Percentiles rank a stretch among this genome's conserved stretches.
phyloP scores from a whole-genome alignment of 2,329 filamentous ascomycete species.

The Cercospora beticola region DNA sequence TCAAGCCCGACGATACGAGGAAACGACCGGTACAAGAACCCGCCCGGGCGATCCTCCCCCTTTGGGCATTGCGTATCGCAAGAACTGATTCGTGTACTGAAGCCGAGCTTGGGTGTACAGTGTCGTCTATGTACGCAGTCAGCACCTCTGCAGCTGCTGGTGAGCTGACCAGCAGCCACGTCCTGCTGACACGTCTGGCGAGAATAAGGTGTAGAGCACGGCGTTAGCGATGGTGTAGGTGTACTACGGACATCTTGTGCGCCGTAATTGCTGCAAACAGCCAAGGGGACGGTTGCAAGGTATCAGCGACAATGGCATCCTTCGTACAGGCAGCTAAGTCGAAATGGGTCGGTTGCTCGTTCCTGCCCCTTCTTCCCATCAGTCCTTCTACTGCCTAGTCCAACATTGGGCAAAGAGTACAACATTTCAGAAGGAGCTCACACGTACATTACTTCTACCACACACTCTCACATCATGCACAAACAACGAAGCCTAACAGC shows the following conservation, averaged over 20 bases:
- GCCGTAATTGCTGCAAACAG: not conserved
- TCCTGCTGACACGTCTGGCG: not conserved
- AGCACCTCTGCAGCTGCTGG: not conserved
- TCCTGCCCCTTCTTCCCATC: too few relatives aligned
- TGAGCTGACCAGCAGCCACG: not conserved
- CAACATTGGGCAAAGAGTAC: too few relatives aligned
- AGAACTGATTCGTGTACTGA: not conserved
- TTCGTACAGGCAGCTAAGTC: too few relatives aligned
- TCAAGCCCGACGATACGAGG: not conserved
- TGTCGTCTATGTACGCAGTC: not conserved
- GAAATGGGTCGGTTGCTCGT: too few relatives aligned
- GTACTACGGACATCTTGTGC: constrained; percentile 2
- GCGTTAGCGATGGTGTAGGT: constrained; percentile 10
- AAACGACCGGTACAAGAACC: not conserved
- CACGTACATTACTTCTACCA: too few relatives aligned
- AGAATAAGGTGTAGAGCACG: not conserved
- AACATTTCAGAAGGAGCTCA: too few relatives aligned
- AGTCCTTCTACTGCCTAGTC: too few relatives aligned
- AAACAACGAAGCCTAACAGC: too few relatives aligned
- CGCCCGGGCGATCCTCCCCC: not conserved
- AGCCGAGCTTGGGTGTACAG: not conserved
- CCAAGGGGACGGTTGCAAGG: not conserved
- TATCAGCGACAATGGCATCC: too few relatives aligned
- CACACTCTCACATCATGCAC: too few relatives aligned
- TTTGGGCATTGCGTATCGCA: not conserved